These are phyloP conservation scores for Hyaloscypha bicolor DNA, from an alignment of 495 filamentous ascomycete species.

Conservation along the genomic window DNA sequence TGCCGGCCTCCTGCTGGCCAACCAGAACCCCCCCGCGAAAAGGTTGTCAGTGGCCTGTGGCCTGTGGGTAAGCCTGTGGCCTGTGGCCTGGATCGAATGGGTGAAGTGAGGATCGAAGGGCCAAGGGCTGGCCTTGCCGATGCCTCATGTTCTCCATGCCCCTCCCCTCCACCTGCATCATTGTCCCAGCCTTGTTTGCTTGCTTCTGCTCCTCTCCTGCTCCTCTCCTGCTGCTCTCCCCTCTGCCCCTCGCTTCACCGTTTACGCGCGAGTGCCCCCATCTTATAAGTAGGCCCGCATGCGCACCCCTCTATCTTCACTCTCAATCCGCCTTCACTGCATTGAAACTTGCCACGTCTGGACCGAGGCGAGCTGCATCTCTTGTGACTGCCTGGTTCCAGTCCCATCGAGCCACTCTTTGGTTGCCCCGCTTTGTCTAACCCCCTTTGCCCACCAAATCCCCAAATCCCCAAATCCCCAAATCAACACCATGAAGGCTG, in stretches of 20 bases:
- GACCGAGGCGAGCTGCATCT: neutral
- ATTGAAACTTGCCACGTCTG: neutral
- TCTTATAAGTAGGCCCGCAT: conserved; percentile 4
- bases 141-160: neutral
- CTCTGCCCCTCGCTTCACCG: conserved; percentile 1
- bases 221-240: neutral
- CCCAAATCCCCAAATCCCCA: conserved; percentile 4
- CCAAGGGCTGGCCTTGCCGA: neutral
- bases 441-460: neutral
- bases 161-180: conserved; percentile 4
- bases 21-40: neutral
- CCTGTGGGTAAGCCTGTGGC: too few relatives aligned
- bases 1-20: neutral
- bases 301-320: neutral
- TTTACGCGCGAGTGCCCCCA: neutral
- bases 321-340: neutral
- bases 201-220: neutral
- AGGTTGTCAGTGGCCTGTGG: too few relatives aligned
- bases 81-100: neutral
- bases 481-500: conserved; percentile 64
- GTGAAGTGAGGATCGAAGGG: neutral
- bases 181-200: conserved; percentile 2
- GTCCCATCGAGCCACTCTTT: neutral
- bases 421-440: neutral
- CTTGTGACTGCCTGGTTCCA: neutral